Conservation (phyloP, 148 eudicot species). For the Linanthus parryae region DNA sequence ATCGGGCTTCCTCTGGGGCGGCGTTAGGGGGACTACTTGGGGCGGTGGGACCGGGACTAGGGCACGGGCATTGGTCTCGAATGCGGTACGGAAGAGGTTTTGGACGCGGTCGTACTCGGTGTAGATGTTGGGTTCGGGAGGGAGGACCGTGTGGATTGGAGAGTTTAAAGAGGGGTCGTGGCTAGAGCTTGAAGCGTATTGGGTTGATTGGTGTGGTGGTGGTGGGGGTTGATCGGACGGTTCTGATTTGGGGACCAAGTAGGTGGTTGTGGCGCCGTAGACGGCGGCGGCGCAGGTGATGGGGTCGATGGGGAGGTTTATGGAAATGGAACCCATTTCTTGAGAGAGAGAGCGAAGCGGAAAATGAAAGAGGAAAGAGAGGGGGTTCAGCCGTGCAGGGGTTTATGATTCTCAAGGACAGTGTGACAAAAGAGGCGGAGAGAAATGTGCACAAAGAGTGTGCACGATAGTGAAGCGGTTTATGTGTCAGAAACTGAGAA, state of each 20-base stretch:
- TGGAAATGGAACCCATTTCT: constrained; percentile 42
- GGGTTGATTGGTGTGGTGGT: no score
- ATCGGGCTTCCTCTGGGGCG: constrained; percentile 5
- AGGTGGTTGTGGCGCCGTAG: neutral
- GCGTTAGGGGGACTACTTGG: constrained; percentile 2
- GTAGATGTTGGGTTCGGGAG: constrained; percentile 12
- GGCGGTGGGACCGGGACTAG: constrained; percentile 38
- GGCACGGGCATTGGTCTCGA: constrained; percentile 44
- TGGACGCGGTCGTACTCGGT: constrained; percentile 40
- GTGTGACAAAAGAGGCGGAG: no score
- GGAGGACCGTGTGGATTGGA: neutral
- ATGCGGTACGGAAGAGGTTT: no score
- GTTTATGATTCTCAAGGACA: no score
- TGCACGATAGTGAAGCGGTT: no score
- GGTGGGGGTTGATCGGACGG: constrained; percentile 11
- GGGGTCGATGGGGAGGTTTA: constrained; percentile 37
- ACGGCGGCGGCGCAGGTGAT: constrained; percentile 17
- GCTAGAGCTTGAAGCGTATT: constrained; percentile 55
- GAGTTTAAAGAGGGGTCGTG: constrained; percentile 17
- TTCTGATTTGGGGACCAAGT: no score
- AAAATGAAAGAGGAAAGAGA: no score
- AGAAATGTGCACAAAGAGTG: no score
- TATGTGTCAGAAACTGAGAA: no score
- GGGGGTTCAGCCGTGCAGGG: no score
- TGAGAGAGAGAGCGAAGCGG: neutral